A percentile compares a stretch with the other conserved stretches of the same genome.
phyloP scores from a whole-genome alignment of 2,329 filamentous ascomycete genomes.

The Diplodia scrobiculata region DNA sequence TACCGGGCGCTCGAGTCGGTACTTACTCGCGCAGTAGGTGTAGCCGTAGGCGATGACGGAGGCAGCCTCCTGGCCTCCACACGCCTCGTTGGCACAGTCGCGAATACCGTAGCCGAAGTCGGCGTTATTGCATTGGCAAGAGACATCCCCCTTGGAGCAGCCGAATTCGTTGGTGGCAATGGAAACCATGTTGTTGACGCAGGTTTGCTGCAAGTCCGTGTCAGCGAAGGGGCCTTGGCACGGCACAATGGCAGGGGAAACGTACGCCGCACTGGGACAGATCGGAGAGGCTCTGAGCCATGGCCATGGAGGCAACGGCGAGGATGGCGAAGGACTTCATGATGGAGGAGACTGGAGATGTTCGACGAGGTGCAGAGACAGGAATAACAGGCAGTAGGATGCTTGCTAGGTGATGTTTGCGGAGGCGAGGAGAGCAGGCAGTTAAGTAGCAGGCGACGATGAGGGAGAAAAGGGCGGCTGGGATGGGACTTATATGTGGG shows the following conservation, averaged over 20 bases:
- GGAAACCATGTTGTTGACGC: conserved; percentile 52
- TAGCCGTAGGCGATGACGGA: conserved; percentile 42
- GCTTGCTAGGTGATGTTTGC: conserved; percentile 24
- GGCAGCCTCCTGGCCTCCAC: conserved; percentile 37
- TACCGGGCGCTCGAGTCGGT: background rate
- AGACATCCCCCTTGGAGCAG: conserved; percentile 44
- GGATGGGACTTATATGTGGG: conserved; percentile 28
- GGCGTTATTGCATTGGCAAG: conserved; percentile 50
- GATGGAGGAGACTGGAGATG: background rate
- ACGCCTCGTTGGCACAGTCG: conserved; percentile 52
- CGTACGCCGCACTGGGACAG: conserved; percentile 44
- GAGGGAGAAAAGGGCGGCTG: conserved; percentile 22
- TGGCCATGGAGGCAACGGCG: conserved; percentile 40
- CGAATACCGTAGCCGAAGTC: conserved; percentile 53
- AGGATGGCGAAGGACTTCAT: conserved; percentile 48
- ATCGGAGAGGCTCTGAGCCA: conserved; percentile 39
- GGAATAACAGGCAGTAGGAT: conserved; percentile 16
- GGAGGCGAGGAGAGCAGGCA: conserved; percentile 13
- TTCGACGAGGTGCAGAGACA: conserved; percentile 27
- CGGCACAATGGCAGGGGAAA: conserved; percentile 19
- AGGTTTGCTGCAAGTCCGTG: conserved; percentile 40
- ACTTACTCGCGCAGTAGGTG: conserved; percentile 41
- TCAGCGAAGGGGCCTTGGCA: background rate
- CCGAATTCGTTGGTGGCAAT: conserved; percentile 46
- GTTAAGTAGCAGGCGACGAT: conserved; percentile 29